Percentiles rank a stretch among this genome's conserved stretches.
Conservation (phyloP, 73 alveolate genomes). For the Paramecium sonneborni region DNA sequence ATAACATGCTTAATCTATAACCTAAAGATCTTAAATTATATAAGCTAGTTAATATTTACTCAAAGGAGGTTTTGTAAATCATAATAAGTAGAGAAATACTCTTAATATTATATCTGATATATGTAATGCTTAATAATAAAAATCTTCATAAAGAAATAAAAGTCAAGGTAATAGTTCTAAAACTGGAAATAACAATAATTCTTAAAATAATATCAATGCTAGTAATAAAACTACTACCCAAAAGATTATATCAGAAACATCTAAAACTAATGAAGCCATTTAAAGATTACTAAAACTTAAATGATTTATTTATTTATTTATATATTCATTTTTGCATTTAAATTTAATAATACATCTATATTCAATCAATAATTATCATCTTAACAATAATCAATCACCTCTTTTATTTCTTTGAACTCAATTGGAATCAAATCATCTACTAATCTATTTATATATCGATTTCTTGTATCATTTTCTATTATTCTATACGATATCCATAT, state of each 20-base stretch:
- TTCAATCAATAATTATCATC: not conserved
- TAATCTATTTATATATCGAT: not conserved
- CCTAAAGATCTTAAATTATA: slow-evolving; percentile 1
- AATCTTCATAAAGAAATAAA: not conserved
- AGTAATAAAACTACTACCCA: not conserved
- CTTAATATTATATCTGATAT: slow-evolving; percentile 32
- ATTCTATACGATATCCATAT: not conserved
- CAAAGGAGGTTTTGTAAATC: not conserved
- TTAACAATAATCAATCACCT: not conserved
- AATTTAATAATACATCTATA: not conserved
- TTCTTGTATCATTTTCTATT: not conserved
- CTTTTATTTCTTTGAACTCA: not conserved
- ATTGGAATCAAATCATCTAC: not conserved
- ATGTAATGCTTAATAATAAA: not conserved
- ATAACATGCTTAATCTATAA: slow-evolving; percentile 19
- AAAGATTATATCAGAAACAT: not conserved
- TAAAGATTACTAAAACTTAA: slow-evolving; percentile 14
- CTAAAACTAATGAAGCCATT: slow-evolving; percentile 41
- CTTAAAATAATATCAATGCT: not conserved
- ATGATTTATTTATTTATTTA: slow-evolving; percentile 1
- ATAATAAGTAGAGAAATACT: not conserved
- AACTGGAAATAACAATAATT: not conserved
- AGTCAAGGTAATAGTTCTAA: slow-evolving; percentile 23
- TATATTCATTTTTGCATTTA: not conserved
- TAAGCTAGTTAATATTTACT: not conserved